A percentile compares a stretch with the other conserved stretches of the same genome.
Conservation (phyloP, 305 asterid genomes). For the Caryopteris hybrid region DNA sequence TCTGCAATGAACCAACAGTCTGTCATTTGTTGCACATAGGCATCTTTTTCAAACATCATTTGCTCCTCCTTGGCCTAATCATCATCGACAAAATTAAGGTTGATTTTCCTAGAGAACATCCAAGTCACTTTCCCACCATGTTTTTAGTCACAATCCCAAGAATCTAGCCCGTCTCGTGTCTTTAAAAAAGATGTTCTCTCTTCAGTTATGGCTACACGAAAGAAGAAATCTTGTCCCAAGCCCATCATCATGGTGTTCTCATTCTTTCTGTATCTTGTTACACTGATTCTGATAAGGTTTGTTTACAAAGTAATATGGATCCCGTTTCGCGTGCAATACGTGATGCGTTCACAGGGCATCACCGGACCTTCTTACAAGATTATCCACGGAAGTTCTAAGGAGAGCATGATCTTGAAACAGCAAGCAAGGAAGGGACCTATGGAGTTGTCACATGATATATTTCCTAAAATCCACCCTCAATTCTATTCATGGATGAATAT, state of each 20-base stretch:
- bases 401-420: conserved; percentile 29
- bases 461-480: conserved; percentile 43
- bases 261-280: not conserved
- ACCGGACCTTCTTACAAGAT: conserved; percentile 46
- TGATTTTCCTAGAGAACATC: conserved; percentile 9
- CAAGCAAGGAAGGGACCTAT: conserved; percentile 29
- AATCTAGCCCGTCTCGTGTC: not conserved
- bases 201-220: not conserved
- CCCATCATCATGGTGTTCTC: conserved; percentile 9
- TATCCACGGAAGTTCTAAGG: conserved; percentile 44
- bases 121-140: not conserved
- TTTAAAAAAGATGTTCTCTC: not conserved
- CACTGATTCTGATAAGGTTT: conserved; percentile 21
- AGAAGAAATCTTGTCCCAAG: not conserved
- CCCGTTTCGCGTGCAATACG: conserved; percentile 35
- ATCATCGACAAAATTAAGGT: not conserved
- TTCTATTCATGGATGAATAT: conserved; percentile 43
- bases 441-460: conserved; percentile 51
- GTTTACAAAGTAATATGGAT: conserved; percentile 39
- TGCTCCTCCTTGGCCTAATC: not conserved
- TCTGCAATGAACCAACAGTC: not conserved
- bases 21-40: not conserved
- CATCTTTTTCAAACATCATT: not conserved
- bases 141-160: not conserved
- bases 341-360: conserved; percentile 48